Conservation (phyloP, 768 basidiomycete species). For the Trametes coccinea region DNA sequence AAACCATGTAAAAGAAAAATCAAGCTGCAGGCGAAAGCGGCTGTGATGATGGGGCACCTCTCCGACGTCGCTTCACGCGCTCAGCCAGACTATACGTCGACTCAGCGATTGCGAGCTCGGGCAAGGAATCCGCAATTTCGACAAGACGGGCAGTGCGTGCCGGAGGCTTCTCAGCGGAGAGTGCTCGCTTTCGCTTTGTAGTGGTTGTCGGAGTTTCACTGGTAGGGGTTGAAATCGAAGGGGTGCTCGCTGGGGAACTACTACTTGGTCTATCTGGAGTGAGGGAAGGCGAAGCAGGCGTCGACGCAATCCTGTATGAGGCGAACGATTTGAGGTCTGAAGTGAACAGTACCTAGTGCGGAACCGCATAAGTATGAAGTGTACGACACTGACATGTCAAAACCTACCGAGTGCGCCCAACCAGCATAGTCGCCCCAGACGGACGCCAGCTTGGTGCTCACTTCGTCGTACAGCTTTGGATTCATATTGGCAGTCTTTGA, state of each 20-base stretch:
- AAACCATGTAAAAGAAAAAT: too few species aligned
- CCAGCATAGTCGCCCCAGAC: conserved; percentile 88
- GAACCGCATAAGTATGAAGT: background rate
- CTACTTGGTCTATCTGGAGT: background rate
- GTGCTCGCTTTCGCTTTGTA: conserved; percentile 8
- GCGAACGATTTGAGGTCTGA: conserved; percentile 40
- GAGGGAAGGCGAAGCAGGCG: conserved; percentile 19
- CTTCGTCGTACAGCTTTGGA: conserved; percentile 72
- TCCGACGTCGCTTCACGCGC: conserved; percentile 28
- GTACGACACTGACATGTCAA: background rate
- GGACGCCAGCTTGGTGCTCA: conserved; percentile 56
- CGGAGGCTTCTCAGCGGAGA: background rate
- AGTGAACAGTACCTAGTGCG: conserved; percentile 38
- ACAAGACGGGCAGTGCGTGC: background rate
- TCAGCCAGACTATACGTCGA: conserved; percentile 25
- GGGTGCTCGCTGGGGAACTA: background rate
- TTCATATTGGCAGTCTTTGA: conserved; percentile 62
- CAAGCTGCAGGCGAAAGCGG: too few species aligned
- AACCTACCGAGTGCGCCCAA: conserved; percentile 82
- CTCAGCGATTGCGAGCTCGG: background rate
- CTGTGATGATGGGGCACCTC: background rate
- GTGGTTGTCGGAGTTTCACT: background rate
- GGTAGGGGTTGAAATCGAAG: background rate
- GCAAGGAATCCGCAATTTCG: conserved; percentile 1
- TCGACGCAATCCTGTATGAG: conserved; percentile 30